phyloP scores from a whole-genome alignment of 1,284 basidiomycete species.

The Porogramme epimiltina region DNA sequence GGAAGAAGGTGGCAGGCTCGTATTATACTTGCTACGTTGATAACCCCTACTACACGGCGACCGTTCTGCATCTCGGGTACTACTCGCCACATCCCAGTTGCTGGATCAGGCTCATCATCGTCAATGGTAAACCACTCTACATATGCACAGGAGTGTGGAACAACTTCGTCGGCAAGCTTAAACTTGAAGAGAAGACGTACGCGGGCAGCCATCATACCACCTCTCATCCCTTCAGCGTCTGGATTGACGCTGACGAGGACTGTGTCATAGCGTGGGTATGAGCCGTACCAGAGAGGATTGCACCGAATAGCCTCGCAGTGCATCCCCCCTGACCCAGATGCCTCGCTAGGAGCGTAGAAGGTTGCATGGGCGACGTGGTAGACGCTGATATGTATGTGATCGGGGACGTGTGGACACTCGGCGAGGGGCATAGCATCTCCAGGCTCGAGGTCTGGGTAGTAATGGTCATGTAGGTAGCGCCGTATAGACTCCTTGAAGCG shows the following conservation, averaged over 20 bases:
- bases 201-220: conserved; percentile 6
- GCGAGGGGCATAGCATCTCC: not conserved
- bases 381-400: not conserved
- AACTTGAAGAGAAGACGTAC: conserved; percentile 11
- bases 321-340: conserved; percentile 26
- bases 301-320: conserved; percentile 7
- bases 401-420: not conserved
- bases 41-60: not conserved
- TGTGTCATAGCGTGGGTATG: conserved; percentile 12
- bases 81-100: conserved; percentile 24
- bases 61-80: conserved; percentile 8
- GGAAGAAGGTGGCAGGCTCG: conserved; percentile 18
- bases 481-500: too few relatives aligned
- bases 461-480: too few relatives aligned
- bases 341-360: conserved; percentile 31
- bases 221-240: not conserved
- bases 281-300: conserved; percentile 15
- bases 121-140: conserved; percentile 21
- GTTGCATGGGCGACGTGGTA: conserved; percentile 13
- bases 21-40: conserved; percentile 13
- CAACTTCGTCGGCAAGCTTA: not conserved
- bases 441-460: too few relatives aligned
- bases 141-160: conserved; percentile 20
- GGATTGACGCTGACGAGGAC: conserved; percentile 7
- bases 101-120: conserved; percentile 12